Percentiles rank a stretch among this genome's conserved stretches.
Evolutionary conservation across 1,284 basidiomycete species (phyloP).

Genomic region (Flammula alnicola): DNA sequence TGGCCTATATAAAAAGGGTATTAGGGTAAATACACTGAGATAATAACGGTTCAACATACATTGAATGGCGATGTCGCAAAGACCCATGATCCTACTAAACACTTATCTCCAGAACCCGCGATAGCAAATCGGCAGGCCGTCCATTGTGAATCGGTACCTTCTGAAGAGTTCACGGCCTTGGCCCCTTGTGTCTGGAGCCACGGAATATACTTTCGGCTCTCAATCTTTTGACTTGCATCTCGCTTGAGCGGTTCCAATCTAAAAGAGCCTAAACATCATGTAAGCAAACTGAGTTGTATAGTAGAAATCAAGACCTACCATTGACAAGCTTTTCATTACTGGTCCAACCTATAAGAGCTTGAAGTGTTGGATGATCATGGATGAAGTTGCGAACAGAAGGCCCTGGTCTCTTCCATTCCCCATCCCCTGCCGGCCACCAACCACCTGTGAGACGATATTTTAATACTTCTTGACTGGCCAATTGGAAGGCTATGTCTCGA

Average conservation of each 20-base stretch:
- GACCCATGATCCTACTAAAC: constrained; percentile 10
- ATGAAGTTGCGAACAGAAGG: constrained; percentile 12
- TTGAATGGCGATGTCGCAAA: constrained; percentile 20
- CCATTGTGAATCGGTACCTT: neutral
- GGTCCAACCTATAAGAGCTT: constrained; percentile 21
- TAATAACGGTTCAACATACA: neutral
- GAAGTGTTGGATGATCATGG: constrained; percentile 5
- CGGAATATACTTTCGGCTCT: neutral
- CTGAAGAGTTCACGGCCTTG: neutral
- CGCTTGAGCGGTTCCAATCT: neutral
- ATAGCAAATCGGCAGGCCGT: neutral
- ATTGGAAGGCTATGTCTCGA: constrained; percentile 38
- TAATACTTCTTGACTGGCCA: constrained; percentile 31
- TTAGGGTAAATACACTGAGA: neutral
- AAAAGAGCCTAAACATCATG: neutral
- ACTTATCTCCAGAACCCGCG: constrained; percentile 15
- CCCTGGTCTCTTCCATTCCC: constrained; percentile 23
- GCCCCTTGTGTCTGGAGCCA: neutral
- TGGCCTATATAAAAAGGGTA: neutral
- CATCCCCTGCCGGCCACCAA: constrained; percentile 26
- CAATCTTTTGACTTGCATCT: neutral
- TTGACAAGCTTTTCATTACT: no score
- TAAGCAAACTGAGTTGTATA: constrained; percentile 4
- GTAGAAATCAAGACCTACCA: no score
- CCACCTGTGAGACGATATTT: constrained; percentile 37